phyloP scores from a whole-genome alignment of 2,329 filamentous ascomycete genomes.

The Aulographum hederae region DNA sequence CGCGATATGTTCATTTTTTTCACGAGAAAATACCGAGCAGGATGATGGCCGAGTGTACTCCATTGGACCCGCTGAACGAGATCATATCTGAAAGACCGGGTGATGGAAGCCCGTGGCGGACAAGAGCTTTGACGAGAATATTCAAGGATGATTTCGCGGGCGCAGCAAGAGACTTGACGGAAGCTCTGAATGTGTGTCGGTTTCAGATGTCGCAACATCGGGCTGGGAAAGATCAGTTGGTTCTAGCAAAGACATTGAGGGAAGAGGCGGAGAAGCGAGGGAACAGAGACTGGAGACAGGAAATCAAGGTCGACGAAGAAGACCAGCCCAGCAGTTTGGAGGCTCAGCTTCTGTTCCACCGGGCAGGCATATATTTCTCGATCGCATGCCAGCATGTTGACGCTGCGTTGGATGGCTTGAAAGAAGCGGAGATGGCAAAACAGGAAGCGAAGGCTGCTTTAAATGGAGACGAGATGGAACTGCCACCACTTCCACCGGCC shows the following conservation, averaged over 20 bases:
- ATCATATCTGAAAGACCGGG: conserved; percentile 46
- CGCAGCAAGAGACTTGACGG: conserved; percentile 51
- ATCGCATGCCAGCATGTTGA: conserved; percentile 50
- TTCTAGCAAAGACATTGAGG: conserved; percentile 28
- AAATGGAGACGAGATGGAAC: conserved; percentile 5
- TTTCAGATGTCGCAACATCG: conserved; percentile 35
- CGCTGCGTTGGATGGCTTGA: conserved; percentile 32
- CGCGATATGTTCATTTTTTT: conserved; percentile 82
- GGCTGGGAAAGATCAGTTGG: conserved; percentile 30
- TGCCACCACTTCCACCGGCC: conserved; percentile 11
- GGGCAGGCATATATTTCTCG: conserved; percentile 52
- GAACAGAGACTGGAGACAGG: conserved; percentile 27
- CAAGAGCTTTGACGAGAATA: conserved; percentile 53
- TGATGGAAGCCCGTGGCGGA: conserved; percentile 50
- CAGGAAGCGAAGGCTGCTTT: conserved; percentile 7
- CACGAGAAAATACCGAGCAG: conserved; percentile 73
- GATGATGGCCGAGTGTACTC: conserved; percentile 54
- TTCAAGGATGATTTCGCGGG: conserved; percentile 60
- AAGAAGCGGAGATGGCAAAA: conserved; percentile 19
- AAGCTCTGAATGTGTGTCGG: conserved; percentile 39
- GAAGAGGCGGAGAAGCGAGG: conserved; percentile 11
- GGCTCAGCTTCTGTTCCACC: conserved; percentile 57
- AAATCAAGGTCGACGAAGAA: conserved; percentile 35
- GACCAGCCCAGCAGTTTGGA: conserved; percentile 61
- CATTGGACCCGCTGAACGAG: conserved; percentile 45